Percentiles rank a stretch among this genome's conserved stretches.
Conservation (phyloP, 371 early-diverging fungal genomes). For the Mortierella sp. region DNA sequence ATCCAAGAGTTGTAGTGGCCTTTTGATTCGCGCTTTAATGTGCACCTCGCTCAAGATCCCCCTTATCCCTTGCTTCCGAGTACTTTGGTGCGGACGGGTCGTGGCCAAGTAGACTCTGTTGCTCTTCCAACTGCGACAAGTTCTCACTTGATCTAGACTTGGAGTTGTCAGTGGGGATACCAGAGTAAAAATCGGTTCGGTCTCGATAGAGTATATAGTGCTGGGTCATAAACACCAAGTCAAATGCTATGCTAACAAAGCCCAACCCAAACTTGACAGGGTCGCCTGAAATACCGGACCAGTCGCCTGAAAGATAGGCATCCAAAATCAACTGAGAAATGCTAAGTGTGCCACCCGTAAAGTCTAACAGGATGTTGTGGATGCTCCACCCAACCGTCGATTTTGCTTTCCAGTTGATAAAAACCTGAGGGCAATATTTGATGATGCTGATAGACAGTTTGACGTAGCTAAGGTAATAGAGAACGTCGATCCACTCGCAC, state of each 20-base stretch:
- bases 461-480: slow-evolving; percentile 83
- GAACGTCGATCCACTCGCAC: slow-evolving; percentile 66
- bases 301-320: slow-evolving; percentile 70
- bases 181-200: slow-evolving; percentile 53
- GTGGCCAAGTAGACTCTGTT: too few relatives aligned
- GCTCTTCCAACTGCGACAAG: too few relatives aligned
- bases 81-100: too few relatives aligned
- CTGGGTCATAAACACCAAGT: slow-evolving; percentile 85
- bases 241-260: slow-evolving; percentile 82
- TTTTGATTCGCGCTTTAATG: too few relatives aligned
- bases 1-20: too few relatives aligned
- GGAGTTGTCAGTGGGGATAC: too few relatives aligned
- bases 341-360: slow-evolving; percentile 88
- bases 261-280: slow-evolving; percentile 82
- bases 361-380: slow-evolving; percentile 90
- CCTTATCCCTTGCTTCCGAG: too few relatives aligned
- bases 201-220: slow-evolving; percentile 81
- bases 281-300: slow-evolving; percentile 78
- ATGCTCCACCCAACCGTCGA: slow-evolving; percentile 96
- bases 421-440: slow-evolving; percentile 93
- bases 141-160: too few relatives aligned
- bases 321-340: slow-evolving; percentile 85
- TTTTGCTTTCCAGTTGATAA: slow-evolving; percentile 77
- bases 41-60: too few relatives aligned
- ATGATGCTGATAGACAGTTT: slow-evolving; percentile 82